Evolutionary conservation across 1,139 yeast species (phyloP).

Genomic region (Debaryomyces singareniensis): DNA sequence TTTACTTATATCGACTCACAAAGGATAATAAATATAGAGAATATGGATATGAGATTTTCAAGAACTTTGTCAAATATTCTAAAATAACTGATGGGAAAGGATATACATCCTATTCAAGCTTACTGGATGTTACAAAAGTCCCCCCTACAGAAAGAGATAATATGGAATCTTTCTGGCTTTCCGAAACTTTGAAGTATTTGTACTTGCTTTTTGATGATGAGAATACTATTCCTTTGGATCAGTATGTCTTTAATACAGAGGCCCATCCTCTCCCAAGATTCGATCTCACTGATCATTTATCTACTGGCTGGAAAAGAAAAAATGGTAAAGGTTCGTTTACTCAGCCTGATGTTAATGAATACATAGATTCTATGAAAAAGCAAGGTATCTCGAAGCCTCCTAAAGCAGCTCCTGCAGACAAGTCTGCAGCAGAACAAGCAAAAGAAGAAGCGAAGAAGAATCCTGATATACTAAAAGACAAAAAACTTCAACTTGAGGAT

Average conservation of each 20-base stretch:
- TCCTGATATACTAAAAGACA: constrained; percentile 21
- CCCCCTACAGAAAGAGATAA: constrained; percentile 58
- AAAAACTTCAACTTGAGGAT: too few species aligned
- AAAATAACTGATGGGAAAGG: constrained; percentile 47
- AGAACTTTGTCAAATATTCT: constrained; percentile 59
- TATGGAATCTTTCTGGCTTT: constrained; percentile 91
- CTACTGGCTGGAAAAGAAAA: constrained; percentile 59
- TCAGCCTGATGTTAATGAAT: too few species aligned
- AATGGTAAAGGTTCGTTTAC: neutral
- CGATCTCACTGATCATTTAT: constrained; percentile 45
- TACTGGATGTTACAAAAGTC: constrained; percentile 60
- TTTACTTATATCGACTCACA: constrained; percentile 73
- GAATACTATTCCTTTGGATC: constrained; percentile 50
- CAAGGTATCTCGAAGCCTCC: constrained; percentile 29
- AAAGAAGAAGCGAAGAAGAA: constrained; percentile 30
- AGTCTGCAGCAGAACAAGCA: constrained; percentile 32
- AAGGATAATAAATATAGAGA: constrained; percentile 76
- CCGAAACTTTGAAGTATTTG: constrained; percentile 86
- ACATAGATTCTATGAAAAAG: neutral
- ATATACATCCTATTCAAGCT: constrained; percentile 54
- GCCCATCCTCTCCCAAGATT: constrained; percentile 88
- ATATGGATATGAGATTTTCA: constrained; percentile 88
- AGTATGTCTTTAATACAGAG: constrained; percentile 82
- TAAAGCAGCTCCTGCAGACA: constrained; percentile 39
- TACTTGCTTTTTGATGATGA: constrained; percentile 73